Conservation (phyloP, 2,329 filamentous ascomycete genomes). For the Pyrenochaeta sp. region DNA sequence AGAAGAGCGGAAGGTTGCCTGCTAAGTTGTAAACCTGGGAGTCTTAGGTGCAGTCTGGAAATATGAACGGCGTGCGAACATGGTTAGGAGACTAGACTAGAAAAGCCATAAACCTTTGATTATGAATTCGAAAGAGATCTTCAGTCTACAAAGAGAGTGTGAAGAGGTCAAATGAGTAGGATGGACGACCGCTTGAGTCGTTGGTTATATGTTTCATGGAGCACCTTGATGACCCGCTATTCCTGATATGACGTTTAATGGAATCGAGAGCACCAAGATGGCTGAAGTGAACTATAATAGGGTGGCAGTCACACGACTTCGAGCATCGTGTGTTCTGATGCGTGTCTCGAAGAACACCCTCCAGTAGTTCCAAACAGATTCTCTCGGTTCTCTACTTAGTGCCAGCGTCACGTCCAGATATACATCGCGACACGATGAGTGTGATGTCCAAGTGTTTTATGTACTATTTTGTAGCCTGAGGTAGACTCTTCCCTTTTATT, state of each 20-base stretch:
- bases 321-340: too few species aligned
- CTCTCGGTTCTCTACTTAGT: too few species aligned
- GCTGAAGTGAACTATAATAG: not conserved
- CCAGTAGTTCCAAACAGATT: too few species aligned
- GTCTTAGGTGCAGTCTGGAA: not conserved
- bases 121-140: not conserved
- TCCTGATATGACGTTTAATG: not conserved
- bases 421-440: too few species aligned
- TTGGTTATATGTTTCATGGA: not conserved
- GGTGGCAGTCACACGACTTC: not conserved
- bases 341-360: too few species aligned
- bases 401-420: too few species aligned
- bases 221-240: not conserved
- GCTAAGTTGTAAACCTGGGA: slow-evolving; percentile 29
- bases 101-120: not conserved
- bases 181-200: not conserved
- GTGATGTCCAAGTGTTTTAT: too few species aligned
- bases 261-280: not conserved
- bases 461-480: too few species aligned
- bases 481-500: not conserved
- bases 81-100: not conserved
- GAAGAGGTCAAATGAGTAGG: not conserved
- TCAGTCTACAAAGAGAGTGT: not conserved
- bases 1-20: slow-evolving; percentile 52
- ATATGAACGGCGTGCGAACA: too few species aligned